Evolutionary conservation across 2,329 filamentous ascomycete genomes (phyloP).

Genomic region (Trichoderma pleuroti): DNA sequence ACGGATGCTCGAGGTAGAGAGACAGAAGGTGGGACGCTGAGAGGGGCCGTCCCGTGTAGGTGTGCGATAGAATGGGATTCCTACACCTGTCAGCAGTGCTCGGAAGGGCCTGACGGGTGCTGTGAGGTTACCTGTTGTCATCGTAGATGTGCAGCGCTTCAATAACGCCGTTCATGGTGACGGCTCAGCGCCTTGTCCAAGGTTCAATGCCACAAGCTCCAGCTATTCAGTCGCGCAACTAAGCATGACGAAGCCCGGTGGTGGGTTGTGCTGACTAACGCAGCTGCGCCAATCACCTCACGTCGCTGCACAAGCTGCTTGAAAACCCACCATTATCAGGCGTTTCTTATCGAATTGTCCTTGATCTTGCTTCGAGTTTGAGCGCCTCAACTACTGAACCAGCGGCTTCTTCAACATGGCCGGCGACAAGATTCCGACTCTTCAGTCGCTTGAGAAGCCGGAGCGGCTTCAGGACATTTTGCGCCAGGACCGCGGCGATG

Average conservation of each 20-base stretch:
- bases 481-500: conserved; percentile 54
- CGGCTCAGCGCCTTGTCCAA: conserved; percentile 27
- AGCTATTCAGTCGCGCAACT: conserved; percentile 11
- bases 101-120: background rate
- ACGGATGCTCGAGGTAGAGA: conserved; percentile 78
- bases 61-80: conserved; percentile 80
- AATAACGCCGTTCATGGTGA: conserved; percentile 77
- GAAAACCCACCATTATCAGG: background rate
- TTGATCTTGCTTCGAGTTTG: background rate
- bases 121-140: conserved; percentile 72
- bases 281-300: background rate
- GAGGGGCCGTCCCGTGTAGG: conserved; percentile 78
- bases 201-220: conserved; percentile 10
- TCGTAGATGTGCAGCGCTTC: conserved; percentile 97
- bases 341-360: background rate
- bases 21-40: conserved; percentile 73
- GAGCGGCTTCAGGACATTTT: conserved; percentile 59
- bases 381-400: conserved; percentile 6
- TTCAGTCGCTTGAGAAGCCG: conserved; percentile 55
- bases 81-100: conserved; percentile 43
- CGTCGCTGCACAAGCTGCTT: background rate
- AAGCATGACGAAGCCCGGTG: conserved; percentile 32
- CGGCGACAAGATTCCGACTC: conserved; percentile 44
- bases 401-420: conserved; percentile 28
- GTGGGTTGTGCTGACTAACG: conserved; percentile 16